These are phyloP conservation scores for Fusarium newnesense DNA, from an alignment of 2,329 filamentous ascomycete species.

Conservation along the genomic window DNA sequence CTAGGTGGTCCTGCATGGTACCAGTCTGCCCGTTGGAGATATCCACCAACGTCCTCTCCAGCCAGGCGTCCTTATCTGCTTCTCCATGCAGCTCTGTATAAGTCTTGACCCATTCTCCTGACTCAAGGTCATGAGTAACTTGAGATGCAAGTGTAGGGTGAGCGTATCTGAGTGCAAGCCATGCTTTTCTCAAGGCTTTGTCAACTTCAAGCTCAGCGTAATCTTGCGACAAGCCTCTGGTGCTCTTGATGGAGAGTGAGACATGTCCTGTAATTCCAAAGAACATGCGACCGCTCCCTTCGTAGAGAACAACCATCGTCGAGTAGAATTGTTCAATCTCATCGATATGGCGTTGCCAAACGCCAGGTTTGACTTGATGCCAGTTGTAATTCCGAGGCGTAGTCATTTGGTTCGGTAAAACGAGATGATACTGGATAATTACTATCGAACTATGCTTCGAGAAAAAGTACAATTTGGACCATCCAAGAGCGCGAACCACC, in stretches of 20 bases:
- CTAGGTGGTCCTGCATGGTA: too few species aligned
- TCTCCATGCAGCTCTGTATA: conserved; percentile 21
- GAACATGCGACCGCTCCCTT: conserved; percentile 52
- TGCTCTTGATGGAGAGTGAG: conserved; percentile 38
- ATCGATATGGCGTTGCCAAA: conserved; percentile 52
- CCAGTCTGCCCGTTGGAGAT: conserved; percentile 37
- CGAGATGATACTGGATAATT: rapidly evolving
- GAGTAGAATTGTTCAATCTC: conserved; percentile 56
- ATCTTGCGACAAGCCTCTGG: neutral
- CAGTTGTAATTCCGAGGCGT: conserved; percentile 20
- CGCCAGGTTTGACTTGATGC: conserved; percentile 39
- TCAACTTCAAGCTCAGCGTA: conserved; percentile 37
- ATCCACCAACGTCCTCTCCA: conserved; percentile 45
- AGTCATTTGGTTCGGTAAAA: neutral
- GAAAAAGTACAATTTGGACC: too few species aligned
- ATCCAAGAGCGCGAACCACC: neutral
- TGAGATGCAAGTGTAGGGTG: conserved; percentile 49
- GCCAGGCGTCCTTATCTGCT: conserved; percentile 38
- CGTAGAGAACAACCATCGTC: conserved; percentile 47
- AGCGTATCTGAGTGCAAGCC: conserved; percentile 48
- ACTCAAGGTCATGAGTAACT: conserved; percentile 29
- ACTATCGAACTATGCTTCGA: too few species aligned
- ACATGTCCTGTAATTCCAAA: conserved; percentile 56
- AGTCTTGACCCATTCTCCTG: conserved; percentile 43
- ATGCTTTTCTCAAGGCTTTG: conserved; percentile 47